phyloP scores from a whole-genome alignment of 179 eudicot genomes.

The Spergularia azorica region DNA sequence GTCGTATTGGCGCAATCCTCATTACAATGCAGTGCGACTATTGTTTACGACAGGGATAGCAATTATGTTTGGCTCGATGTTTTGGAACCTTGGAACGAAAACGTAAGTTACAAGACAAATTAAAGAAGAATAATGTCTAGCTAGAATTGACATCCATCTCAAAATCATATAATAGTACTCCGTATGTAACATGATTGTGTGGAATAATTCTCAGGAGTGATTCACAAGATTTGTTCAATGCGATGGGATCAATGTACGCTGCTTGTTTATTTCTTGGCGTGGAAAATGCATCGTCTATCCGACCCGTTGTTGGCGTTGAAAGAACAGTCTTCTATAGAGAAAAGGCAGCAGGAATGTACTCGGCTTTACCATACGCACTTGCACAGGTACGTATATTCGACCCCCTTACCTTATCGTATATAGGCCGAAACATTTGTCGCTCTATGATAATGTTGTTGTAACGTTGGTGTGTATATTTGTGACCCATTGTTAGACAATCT shows the following conservation, averaged over 20 bases:
- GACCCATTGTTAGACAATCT: neutral
- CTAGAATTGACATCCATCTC: too few relatives aligned
- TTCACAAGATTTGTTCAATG: conserved; percentile 29
- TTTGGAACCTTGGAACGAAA: conserved; percentile 33
- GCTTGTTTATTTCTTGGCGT: conserved; percentile 32
- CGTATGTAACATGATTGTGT: too few relatives aligned
- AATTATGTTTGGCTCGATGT: conserved; percentile 32
- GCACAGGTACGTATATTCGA: conserved; percentile 23
- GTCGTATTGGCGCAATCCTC: conserved; percentile 40
- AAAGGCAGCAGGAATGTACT: conserved; percentile 35
- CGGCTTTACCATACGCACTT: conserved; percentile 34
- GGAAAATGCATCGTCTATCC: conserved; percentile 29
- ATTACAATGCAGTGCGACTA: conserved; percentile 30
- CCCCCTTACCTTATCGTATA: too few relatives aligned
- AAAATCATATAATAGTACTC: too few relatives aligned
- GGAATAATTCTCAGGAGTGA: conserved; percentile 10
- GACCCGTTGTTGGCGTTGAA: conserved; percentile 33
- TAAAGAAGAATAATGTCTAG: too few relatives aligned
- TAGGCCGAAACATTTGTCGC: too few relatives aligned
- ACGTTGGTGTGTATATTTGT: too few relatives aligned
- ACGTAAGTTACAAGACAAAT: conserved; percentile 16
- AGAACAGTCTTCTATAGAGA: conserved; percentile 38
- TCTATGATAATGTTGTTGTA: too few relatives aligned
- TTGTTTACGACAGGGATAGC: conserved; percentile 35
- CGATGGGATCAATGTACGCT: conserved; percentile 38